Evolutionary conservation across 2,329 filamentous ascomycete genomes (phyloP).

Genomic region (Calonectria honghensis): DNA sequence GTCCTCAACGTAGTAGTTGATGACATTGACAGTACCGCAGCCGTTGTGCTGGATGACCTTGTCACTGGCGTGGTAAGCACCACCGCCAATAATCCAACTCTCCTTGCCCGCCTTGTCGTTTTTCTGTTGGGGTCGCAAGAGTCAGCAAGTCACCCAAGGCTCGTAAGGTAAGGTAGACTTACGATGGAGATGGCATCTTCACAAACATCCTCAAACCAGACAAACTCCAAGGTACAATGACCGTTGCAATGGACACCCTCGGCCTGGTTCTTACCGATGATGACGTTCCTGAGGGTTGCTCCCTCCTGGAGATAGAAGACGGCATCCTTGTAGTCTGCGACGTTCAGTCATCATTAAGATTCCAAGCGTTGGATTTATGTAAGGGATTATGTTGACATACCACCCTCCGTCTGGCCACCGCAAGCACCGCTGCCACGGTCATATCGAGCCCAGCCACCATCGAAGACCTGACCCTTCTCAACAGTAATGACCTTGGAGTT

Average conservation of each 20-base stretch:
- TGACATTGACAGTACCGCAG: slow-evolving; percentile 64
- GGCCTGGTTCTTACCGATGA: slow-evolving; percentile 66
- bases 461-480: slow-evolving; percentile 55
- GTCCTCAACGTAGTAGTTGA: slow-evolving; percentile 66
- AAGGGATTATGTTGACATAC: slow-evolving; percentile 42
- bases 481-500: slow-evolving; percentile 59
- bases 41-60: slow-evolving; percentile 66
- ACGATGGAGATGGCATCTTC: slow-evolving; percentile 60
- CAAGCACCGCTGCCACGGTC: slow-evolving; percentile 63
- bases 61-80: slow-evolving; percentile 61
- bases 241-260: slow-evolving; percentile 69
- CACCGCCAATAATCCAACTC: slow-evolving; percentile 58
- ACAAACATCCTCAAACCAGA: slow-evolving; percentile 70
- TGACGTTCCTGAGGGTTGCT: slow-evolving; percentile 66
- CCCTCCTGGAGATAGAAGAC: slow-evolving; percentile 65
- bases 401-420: slow-evolving; percentile 62
- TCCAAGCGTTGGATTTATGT: neutral
- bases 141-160: neutral
- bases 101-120: slow-evolving; percentile 22
- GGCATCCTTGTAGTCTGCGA: slow-evolving; percentile 54
- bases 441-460: slow-evolving; percentile 59
- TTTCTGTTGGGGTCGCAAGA: neutral
- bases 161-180: no score
- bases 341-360: neutral
- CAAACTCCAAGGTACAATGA: slow-evolving; percentile 65